Base-by-base conservation (phyloP, 1,139 yeast species). In the Yamadazyma mexicana region DNA sequence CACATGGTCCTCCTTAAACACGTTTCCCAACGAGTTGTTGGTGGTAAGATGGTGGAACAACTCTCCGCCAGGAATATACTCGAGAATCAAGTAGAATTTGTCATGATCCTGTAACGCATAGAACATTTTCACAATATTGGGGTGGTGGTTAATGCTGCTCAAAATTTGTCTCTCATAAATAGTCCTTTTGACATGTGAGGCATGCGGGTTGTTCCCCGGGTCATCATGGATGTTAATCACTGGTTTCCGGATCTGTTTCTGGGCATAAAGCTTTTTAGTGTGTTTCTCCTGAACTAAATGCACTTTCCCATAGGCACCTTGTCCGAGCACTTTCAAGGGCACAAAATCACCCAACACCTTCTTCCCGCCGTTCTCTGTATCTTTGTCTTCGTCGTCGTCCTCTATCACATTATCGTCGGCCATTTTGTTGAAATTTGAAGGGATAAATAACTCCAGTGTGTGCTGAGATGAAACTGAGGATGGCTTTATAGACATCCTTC, bases 141-240 rank as follows among this genome's bases (percentile, higher is more conserved):
- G 58, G 40, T 63, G 68, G 38, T 61, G 76, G 25, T 85, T 77
- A 23, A 63, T 62, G 26, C 79, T 75, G 34, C 87, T 81, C 39
- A 87, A 58, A 31, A 87, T 86, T 5, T 82, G 76, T 35, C 87
- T 69, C 56, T 87, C 95, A 2, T 86, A 79, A 52, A 83, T 75
- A 2, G 92, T 83, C 47, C 87, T 69, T 50, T 81, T 47, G 3
- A 58, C 54, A 26, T 54, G 58, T 4, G 33, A 23, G 5, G 40
- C 23, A 31, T 47, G 48, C 3, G 37, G 17, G 14, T 28, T 17
- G 10, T 17, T 31, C 12, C 23, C 22, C 6, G 23, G 11, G 16
- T 42, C 45, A 7, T 43, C 44, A 29, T 54, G 55, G 33, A 45
- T 51, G 25, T 58, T 56, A 39, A 62, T 57, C 12, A 56, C 55